These are phyloP conservation scores for Penstemon barbatus DNA, from an alignment of 257 asterid genomes.

Conservation along the genomic window DNA sequence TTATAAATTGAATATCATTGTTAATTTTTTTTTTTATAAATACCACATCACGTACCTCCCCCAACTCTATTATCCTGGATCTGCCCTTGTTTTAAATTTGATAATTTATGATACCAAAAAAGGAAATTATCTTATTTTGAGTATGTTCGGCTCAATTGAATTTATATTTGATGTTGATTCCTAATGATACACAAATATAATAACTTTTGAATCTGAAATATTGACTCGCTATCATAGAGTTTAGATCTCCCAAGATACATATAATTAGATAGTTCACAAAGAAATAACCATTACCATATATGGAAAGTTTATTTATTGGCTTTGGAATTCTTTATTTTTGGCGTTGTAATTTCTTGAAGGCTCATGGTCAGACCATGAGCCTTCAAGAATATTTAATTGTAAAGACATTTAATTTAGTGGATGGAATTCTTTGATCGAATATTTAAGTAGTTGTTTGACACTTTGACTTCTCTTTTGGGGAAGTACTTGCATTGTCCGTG, in stretches of 20 bases:
- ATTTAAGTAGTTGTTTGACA: background rate
- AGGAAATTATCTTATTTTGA: too few relatives aligned
- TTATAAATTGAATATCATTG: too few relatives aligned
- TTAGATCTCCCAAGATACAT: background rate
- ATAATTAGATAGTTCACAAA: conserved; percentile 2
- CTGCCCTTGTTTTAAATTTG: too few relatives aligned
- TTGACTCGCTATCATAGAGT: too few relatives aligned
- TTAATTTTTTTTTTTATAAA: too few relatives aligned
- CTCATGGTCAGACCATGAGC: too few relatives aligned
- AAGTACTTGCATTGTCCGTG: background rate
- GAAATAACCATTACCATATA: background rate
- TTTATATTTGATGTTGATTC: background rate
- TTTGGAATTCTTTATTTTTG: background rate
- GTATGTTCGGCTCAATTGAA: too few relatives aligned
- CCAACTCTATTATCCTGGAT: too few relatives aligned
- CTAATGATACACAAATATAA: background rate
- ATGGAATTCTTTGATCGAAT: background rate
- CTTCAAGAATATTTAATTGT: too few relatives aligned
- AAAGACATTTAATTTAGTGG: background rate
- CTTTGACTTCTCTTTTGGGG: background rate
- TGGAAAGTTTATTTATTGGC: background rate
- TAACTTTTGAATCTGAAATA: background rate
- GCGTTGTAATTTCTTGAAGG: conserved; percentile 1
- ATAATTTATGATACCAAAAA: too few relatives aligned
- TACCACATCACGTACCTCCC: too few relatives aligned